Conservation (phyloP, 148 eudicot genomes). For the Persicaria maculosa region DNA sequence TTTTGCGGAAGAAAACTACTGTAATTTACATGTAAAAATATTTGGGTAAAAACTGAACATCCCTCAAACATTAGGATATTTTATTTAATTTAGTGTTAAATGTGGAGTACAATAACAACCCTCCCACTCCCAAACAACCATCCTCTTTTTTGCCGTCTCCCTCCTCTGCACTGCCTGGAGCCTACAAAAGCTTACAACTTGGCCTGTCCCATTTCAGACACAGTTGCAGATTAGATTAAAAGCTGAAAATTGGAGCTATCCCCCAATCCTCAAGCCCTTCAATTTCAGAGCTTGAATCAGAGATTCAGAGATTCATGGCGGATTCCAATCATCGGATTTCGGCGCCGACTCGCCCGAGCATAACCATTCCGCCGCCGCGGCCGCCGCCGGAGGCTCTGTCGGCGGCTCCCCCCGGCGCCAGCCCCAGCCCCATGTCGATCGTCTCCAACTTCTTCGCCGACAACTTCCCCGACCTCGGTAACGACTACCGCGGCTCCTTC, state of each 20-base stretch:
- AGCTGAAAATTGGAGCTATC: constrained; percentile 12
- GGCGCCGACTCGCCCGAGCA: constrained; percentile 27
- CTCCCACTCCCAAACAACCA: constrained; percentile 9
- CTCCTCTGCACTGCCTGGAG: neutral
- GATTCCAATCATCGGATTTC: neutral
- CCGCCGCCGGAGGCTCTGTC: constrained; percentile 18
- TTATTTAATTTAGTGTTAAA: neutral
- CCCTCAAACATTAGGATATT: too few relatives aligned
- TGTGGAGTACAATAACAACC: neutral
- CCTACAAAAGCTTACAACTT: neutral
- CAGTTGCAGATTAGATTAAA: neutral
- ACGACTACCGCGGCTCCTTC: constrained; percentile 43
- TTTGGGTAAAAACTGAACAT: too few relatives aligned
- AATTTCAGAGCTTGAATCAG: neutral
- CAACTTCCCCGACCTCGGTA: constrained; percentile 22
- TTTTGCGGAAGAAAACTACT: too few relatives aligned
- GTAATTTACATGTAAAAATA: too few relatives aligned
- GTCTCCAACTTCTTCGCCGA: constrained; percentile 61
- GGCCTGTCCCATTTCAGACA: neutral
- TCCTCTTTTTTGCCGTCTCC: neutral
- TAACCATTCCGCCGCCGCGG: constrained; percentile 37
- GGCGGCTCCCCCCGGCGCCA: constrained; percentile 14
- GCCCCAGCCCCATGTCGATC: constrained; percentile 56
- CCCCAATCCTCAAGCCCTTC: neutral
- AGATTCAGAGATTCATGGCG: neutral